These are phyloP conservation scores for Coemansia sp. DNA, from an alignment of 192 early-diverging fungal species.

Conservation along the genomic window DNA sequence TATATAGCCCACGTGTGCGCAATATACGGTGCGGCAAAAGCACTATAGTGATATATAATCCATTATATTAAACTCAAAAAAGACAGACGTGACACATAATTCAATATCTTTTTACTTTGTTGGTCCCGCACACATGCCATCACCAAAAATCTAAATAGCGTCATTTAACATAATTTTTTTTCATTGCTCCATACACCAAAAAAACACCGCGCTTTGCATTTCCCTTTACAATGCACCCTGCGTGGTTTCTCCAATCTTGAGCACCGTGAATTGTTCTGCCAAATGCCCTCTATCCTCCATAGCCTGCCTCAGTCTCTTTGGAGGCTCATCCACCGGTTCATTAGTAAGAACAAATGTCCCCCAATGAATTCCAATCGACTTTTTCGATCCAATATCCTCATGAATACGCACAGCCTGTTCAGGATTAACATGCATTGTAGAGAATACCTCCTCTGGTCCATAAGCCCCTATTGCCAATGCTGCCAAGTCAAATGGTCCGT, in stretches of 20 bases:
- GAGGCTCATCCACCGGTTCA: constrained; percentile 69
- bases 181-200: not conserved
- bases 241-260: constrained; percentile 55
- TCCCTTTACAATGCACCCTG: not conserved
- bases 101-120: too few species aligned
- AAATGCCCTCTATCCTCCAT: constrained; percentile 55
- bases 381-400: constrained; percentile 62
- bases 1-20: too few species aligned
- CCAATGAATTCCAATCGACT: constrained; percentile 80
- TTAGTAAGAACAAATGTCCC: constrained; percentile 75
- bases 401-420: constrained; percentile 80
- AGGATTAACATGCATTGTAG: constrained; percentile 71
- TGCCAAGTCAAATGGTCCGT: constrained; percentile 69
- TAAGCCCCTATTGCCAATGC: constrained; percentile 88
- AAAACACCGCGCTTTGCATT: not conserved
- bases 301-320: constrained; percentile 53
- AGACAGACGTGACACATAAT: not conserved
- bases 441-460: constrained; percentile 63
- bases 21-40: too few species aligned
- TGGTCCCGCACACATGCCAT: too few species aligned
- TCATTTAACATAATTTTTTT: constrained; percentile 2
- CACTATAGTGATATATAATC: too few species aligned
- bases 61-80: too few species aligned
- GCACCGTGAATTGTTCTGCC: constrained; percentile 37
- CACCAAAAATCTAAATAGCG: too few species aligned